Evolutionary conservation across 75 land plant species (phyloP), one percentile per base, ranked within the genome.

Genomic region (Selaginella moellendorffii): DNA sequence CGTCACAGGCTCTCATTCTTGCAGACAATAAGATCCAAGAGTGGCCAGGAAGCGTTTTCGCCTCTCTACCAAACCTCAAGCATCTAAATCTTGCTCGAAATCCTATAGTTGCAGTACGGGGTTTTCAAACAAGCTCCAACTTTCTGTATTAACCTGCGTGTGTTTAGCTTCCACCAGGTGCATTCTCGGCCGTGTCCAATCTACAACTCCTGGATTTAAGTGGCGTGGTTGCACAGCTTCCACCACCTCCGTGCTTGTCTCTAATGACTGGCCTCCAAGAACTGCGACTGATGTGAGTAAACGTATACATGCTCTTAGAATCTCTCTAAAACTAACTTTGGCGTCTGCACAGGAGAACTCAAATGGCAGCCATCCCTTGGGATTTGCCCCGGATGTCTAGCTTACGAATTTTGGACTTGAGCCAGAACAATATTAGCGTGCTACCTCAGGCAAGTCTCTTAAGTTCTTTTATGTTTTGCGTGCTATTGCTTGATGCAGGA

Each of bases 141-240:
- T 67, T 2, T 67, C 23, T 61, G 20, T 52, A 21, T 29, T 1
- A 2, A 63, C 51, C 36, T 63, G 23, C 28, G 31, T 20, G 19
- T 63, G 1, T 29, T 26, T 77, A 92, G 97, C 66, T 92, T 61
- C 95, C 97, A 62, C 46, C 66, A 65, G 77, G 77, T 73, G 88
- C 84, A 64, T 81, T 92, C 67, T 56, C 54, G 29, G 79, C 71
- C 61, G 71, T 84, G 23, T 31, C 70, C n/a, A 81, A 63, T 51
- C 86, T 92, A 21, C 76, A 78, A 70, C 54, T 85, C 27, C 65
- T 92, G 79, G 89, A 92, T 76, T 71, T 88, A 51, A 88, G 97
- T 83, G 81, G 83, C 12, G 69, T 69, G 54, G 28, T 75, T 29
- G 77, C 72, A 36, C 75, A 74, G 51, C 66, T 88, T 61, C 83